phyloP scores from a whole-genome alignment of 257 asterid genomes.

The Phtheirospermum japonicum region DNA sequence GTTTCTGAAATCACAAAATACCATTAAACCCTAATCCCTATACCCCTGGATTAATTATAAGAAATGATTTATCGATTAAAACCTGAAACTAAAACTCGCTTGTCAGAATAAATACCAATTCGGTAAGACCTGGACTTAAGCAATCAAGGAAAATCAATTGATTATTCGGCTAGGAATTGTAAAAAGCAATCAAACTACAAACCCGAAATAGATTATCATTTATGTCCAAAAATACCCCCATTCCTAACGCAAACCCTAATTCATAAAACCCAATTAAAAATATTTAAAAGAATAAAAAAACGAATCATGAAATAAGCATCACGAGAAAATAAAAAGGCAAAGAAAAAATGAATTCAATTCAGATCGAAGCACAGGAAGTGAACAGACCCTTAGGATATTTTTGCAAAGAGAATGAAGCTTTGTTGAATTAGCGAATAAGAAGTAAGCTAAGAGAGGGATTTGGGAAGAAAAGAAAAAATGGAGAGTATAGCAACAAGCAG shows the following conservation, averaged over 20 bases:
- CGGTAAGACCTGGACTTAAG: conserved; percentile 15
- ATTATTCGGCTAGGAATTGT: conserved; percentile 15
- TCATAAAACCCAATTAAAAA: conserved; percentile 14
- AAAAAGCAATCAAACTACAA: conserved; percentile 23
- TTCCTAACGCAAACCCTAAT: conserved; percentile 13
- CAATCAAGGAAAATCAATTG: conserved; percentile 13
- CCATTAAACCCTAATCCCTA: conserved; percentile 34
- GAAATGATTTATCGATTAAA: background rate
- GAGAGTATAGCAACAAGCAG: conserved; percentile 35
- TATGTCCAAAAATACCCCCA: background rate
- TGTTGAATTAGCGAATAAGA: conserved; percentile 30
- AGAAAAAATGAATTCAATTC: conserved; percentile 12
- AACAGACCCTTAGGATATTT: conserved; percentile 10
- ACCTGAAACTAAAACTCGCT: conserved; percentile 1
- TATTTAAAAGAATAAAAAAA: background rate
- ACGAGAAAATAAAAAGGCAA: background rate
- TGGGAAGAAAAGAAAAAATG: conserved; percentile 27
- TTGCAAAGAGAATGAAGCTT: background rate
- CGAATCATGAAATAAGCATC: conserved; percentile 8
- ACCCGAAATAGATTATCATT: conserved; percentile 9
- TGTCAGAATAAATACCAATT: conserved; percentile 3
- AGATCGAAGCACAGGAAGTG: conserved; percentile 20
- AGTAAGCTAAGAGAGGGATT: conserved; percentile 30
- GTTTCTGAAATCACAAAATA: conserved; percentile 15
- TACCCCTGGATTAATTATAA: conserved; percentile 13